Conservation (phyloP, 176 grass and related monocot species). For the Carex kokanica region DNA sequence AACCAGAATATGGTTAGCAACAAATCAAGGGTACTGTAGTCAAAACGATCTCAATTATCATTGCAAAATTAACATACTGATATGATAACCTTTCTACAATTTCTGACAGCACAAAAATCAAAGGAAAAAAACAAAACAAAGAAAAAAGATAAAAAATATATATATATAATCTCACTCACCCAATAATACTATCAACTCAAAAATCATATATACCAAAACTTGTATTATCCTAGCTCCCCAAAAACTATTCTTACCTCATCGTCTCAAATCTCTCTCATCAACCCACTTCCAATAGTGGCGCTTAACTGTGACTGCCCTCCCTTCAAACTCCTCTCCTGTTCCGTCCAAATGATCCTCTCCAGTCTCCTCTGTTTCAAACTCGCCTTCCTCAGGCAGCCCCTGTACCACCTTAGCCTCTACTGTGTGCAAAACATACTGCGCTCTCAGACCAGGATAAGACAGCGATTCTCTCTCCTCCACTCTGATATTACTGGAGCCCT, state of each 20-base stretch:
- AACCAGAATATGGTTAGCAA: background rate
- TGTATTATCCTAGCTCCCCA: background rate
- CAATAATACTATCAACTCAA: conserved; percentile 8
- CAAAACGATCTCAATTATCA: too few relatives aligned
- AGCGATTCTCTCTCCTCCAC: conserved; percentile 68
- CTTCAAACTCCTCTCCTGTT: conserved; percentile 29
- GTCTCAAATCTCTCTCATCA: conserved; percentile 11
- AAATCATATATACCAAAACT: conserved; percentile 24
- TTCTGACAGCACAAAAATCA: background rate
- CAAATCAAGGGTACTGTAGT: background rate
- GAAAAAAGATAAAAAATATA: background rate
- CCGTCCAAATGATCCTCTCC: conserved; percentile 43
- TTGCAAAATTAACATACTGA: background rate
- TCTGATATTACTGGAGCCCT: conserved; percentile 22
- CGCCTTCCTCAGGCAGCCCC: conserved; percentile 60
- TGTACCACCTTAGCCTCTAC: conserved; percentile 58
- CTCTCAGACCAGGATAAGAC: conserved; percentile 64
- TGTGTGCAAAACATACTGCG: conserved; percentile 66
- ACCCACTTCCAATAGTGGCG: conserved; percentile 49
- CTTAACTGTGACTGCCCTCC: conserved; percentile 45
- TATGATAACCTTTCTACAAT: background rate
- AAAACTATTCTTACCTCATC: conserved; percentile 1
- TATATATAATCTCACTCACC: conserved; percentile 5
- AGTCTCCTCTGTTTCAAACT: conserved; percentile 75
- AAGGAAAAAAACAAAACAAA: background rate